These are phyloP conservation scores for Colletotrichum theobromicola DNA, from an alignment of 2,329 filamentous ascomycete genomes.

Conservation along the genomic window DNA sequence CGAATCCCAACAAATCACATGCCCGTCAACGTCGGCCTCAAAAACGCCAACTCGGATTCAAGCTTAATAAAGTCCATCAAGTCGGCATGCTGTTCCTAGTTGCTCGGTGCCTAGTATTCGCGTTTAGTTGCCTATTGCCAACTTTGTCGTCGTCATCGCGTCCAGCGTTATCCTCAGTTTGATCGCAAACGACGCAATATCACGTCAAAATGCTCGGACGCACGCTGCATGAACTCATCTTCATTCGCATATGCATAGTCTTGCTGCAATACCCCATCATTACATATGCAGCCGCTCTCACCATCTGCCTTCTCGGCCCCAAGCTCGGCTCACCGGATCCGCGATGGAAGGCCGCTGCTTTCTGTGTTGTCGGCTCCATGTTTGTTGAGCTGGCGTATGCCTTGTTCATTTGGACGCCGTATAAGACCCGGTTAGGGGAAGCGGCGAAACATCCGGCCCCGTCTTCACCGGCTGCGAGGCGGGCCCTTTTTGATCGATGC, in stretches of 20 bases:
- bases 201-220: background rate
- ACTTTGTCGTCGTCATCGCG: background rate
- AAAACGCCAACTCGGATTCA: background rate
- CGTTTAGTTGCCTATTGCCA: background rate
- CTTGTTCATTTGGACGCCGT: conserved; percentile 46
- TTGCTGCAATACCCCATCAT: conserved; percentile 54
- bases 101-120: background rate
- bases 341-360: conserved; percentile 29
- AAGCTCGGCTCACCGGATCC: conserved; percentile 18
- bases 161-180: background rate
- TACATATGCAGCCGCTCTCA: conserved; percentile 39
- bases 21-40: background rate
- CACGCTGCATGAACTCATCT: conserved; percentile 26
- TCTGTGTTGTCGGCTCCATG: conserved; percentile 20
- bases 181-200: background rate
- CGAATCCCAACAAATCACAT: background rate
- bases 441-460: conserved; percentile 46
- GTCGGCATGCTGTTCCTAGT: background rate
- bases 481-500: conserved; percentile 61
- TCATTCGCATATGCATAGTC: conserved; percentile 52
- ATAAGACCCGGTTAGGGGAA: conserved; percentile 40
- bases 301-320: conserved; percentile 27
- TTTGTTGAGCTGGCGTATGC: conserved; percentile 48
- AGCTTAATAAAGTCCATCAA: background rate
- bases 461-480: conserved; percentile 51